Conservation (phyloP, 768 basidiomycete genomes). For the Calvatia gigantea region DNA sequence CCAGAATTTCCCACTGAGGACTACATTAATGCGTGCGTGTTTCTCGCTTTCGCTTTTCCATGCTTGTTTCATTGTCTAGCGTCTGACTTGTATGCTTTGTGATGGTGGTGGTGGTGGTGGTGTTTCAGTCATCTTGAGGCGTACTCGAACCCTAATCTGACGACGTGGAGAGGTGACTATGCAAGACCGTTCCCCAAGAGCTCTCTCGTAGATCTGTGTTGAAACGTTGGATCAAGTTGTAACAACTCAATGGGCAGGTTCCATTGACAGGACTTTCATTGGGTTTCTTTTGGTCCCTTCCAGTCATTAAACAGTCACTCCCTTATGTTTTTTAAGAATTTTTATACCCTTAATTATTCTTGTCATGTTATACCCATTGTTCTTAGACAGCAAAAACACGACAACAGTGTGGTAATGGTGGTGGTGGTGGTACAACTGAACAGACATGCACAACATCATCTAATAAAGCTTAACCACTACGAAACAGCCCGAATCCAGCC, state of each 20-base stretch:
- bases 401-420: neutral
- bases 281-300: neutral
- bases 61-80: neutral
- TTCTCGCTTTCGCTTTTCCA: neutral
- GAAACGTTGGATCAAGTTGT: slow-evolving; percentile 19
- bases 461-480: neutral
- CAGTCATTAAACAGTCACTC: no score
- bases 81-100: neutral
- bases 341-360: no score
- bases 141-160: slow-evolving; percentile 62
- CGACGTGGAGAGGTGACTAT: slow-evolving; percentile 41
- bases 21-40: slow-evolving; percentile 57
- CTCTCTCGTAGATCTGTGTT: slow-evolving; percentile 23
- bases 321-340: no score
- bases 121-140: slow-evolving; percentile 46
- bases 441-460: neutral
- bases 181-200: slow-evolving; percentile 56
- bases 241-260: slow-evolving; percentile 16
- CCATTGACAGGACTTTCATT: neutral
- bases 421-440: neutral
- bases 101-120: neutral
- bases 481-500: slow-evolving; percentile 51
- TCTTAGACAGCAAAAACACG: no score
- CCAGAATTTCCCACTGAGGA: slow-evolving; percentile 53
- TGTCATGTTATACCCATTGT: no score